Conservation (phyloP, 208 protist genomes). For the Angomonas desouzai region DNA sequence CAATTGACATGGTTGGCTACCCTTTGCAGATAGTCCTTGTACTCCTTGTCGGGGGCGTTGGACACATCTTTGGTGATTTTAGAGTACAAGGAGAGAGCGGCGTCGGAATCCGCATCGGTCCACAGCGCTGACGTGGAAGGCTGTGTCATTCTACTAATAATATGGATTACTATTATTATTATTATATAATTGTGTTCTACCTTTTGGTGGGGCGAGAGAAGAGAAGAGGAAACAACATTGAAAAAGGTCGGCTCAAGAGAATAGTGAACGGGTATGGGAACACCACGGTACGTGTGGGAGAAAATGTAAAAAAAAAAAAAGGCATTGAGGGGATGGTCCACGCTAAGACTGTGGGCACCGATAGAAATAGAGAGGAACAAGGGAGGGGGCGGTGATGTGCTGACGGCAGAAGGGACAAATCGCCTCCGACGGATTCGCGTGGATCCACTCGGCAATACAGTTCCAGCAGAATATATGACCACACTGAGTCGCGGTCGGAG, state of each 20-base stretch:
- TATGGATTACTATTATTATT: too few relatives aligned
- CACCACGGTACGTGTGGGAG: too few relatives aligned
- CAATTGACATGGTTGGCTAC: conserved; percentile 63
- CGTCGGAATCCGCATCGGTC: conserved; percentile 25
- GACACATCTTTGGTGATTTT: conserved; percentile 26
- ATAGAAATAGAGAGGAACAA: conserved; percentile 85
- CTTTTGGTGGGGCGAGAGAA: too few relatives aligned
- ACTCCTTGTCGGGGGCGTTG: conserved; percentile 36
- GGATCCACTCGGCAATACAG: conserved; percentile 85
- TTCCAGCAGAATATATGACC: conserved; percentile 88
- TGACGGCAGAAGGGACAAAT: conserved; percentile 86
- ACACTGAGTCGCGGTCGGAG: conserved; percentile 72
- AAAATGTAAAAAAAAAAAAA: conserved; percentile 26
- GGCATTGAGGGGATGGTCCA: conserved; percentile 38
- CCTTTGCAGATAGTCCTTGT: conserved; percentile 55
- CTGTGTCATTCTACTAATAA: conserved; percentile 1
- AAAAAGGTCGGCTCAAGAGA: too few relatives aligned
- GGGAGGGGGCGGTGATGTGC: conserved; percentile 64
- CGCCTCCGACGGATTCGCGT: conserved; percentile 66
- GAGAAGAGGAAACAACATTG: conserved; percentile 5
- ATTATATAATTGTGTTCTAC: too few relatives aligned
- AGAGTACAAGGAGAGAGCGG: conserved; percentile 37
- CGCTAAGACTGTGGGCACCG: not conserved
- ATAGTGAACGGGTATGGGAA: too few relatives aligned
- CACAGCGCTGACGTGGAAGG: conserved; percentile 3